Evolutionary conservation across 495 filamentous ascomycete genomes (phyloP), one percentile per base, ranked within the genome.

Genomic region (Podospora australis): DNA sequence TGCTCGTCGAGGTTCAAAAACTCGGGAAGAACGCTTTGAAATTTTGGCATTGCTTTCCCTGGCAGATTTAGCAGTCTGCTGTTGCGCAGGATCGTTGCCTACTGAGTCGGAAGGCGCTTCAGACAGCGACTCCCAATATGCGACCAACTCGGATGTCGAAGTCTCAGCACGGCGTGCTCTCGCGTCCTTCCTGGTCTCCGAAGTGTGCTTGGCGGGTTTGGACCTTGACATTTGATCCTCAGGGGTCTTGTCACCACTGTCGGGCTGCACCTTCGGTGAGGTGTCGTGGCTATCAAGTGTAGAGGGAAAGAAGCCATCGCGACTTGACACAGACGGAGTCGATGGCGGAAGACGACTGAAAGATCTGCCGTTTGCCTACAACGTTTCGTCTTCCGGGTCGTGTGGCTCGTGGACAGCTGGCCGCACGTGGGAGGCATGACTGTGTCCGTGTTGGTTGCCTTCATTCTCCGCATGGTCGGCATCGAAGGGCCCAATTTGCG

Each of bases 101-200:
- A n/a, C 14, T 41, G 16, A 39, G 16, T 26, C 16, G 23, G n/a
- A 26, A n/a, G 17, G 30, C 3, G 22, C 11, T 23, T 46, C 49
- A 21, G 20, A 26, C 4, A 55, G 16, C 2, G 50, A 55, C 24
- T 58, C 58, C 58, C 50, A 56, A 14, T 59, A 59, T 19, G 46
- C 53, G 14, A 52, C 52, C 22, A 59, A 49, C 21, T 61, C 49
- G 4, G 55, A 46, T 25, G 58, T 47, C 5, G 55, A 38, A 9
- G 39, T 52, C 21, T 35, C 19, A 8, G 48, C 28, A 7, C 40
- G 28, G 8, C 49, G 45, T 17, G 34, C 22, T 17, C 13, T 57
- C 4, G 9, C 13, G n/a, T 23, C 22, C 32, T 36, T 36, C 21
- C 11, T 43, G 34, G 26, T 25, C 44, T 42, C 22, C n/a, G n/a